Base-by-base conservation (phyloP, 371 early-diverging fungal genomes). In the Apophysomyces trapeziformis region DNA sequence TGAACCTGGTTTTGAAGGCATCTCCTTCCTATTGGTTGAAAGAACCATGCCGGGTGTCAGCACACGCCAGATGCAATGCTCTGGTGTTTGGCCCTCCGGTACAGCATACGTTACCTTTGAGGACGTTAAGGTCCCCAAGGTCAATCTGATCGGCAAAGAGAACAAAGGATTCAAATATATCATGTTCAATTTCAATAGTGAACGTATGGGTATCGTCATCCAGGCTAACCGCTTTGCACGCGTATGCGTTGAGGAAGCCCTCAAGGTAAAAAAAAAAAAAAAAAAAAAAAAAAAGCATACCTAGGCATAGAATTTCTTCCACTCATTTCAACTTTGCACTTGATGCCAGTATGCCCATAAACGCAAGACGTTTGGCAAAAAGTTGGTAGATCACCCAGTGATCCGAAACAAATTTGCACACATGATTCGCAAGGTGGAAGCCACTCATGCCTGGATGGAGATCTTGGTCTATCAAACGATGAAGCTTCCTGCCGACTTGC, bases 401-500 rank as follows among this genome's bases (percentile, higher is more conserved):
- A 83, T 87, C 63, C 80, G 89, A 16, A 85, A 87, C 76, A 89
- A 91, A 69, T 72, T 89, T 46, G 89, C 87, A 2, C 83, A 89
- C 47, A 95, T 95, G 95, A 86, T 91, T 9, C 86, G 93, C 57
- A 85, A 92, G 78, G 89, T 93, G 57, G 96, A 96, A 74, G 93
- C 95, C 1, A 92, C 93, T 1, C 93, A 93, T 72, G 85, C 91
- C 4, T 96, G 95, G 95, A 82, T 91, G 72, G 96, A 96, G 73
- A 74, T 62, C 32, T 74, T 86, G 41, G 84, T 83, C 66, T 85
- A 89, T 69, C 94, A 94, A 75, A 79, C 86, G 38, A 79, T 76
- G 61, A 76, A 74, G 7, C 87, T 94, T 88, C 86, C 89, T 38
- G 73, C 78, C 14, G 86, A 90, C n/a, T 63, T 85, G 13, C 89